Conservation (phyloP, 1,284 basidiomycete genomes). For the Cryptococcus amylolentus region DNA sequence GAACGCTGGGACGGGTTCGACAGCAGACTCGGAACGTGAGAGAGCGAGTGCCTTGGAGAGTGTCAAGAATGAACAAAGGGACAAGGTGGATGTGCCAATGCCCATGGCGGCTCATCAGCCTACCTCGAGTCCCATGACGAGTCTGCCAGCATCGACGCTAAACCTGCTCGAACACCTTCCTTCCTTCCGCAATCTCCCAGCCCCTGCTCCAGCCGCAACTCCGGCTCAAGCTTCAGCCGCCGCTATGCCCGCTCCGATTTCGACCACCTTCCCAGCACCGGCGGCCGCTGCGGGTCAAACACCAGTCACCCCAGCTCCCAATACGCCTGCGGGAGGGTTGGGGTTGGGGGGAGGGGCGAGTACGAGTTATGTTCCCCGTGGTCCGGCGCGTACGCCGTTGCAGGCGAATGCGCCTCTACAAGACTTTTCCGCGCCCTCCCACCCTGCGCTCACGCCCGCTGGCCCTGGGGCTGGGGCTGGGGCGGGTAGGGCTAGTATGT, state of each 20-base stretch:
- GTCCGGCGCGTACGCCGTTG: too few species aligned
- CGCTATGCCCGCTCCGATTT: too few species aligned
- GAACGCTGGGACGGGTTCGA: background rate
- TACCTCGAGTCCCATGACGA: conserved; percentile 3
- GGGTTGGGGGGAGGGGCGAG: background rate
- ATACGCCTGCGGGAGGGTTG: background rate
- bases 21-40: background rate
- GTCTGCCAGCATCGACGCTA: conserved; percentile 8
- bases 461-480: too few species aligned
- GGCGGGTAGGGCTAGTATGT: background rate
- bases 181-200: conserved; percentile 5
- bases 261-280: too few species aligned
- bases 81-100: conserved; percentile 2
- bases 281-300: too few species aligned
- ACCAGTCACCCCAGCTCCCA: too few species aligned
- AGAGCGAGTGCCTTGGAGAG: too few species aligned
- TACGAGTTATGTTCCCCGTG: background rate
- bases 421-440: too few species aligned
- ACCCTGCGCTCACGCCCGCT: too few species aligned
- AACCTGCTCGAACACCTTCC: conserved; percentile 38
- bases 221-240: too few species aligned
- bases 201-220: too few species aligned
- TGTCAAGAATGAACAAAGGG: conserved; percentile 7
- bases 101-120: conserved; percentile 1
- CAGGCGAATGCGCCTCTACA: too few species aligned